These are phyloP conservation scores for Trichophyton schoenleinii DNA, from an alignment of 2,329 filamentous ascomycete species.

Conservation along the genomic window DNA sequence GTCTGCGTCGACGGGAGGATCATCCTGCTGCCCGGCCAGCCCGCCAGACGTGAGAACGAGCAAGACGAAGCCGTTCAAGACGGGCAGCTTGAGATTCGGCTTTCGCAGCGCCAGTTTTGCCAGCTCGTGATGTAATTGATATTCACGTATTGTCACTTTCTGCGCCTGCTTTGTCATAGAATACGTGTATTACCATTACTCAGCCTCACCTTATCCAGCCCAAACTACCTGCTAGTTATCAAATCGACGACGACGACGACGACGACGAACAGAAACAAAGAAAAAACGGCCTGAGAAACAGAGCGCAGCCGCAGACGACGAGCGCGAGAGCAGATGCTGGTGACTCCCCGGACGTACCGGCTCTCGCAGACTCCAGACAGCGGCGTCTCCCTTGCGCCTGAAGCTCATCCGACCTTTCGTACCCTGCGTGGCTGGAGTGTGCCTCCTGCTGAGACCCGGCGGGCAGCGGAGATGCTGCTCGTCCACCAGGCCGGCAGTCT, in stretches of 20 bases:
- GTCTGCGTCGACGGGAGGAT: slow-evolving; percentile 90
- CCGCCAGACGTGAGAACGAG: too few relatives aligned
- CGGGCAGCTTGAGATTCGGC: slow-evolving; percentile 50
- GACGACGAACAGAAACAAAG: neutral
- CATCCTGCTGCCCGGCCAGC: slow-evolving; percentile 48
- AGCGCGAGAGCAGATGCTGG: slow-evolving; percentile 27
- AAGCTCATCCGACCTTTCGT: slow-evolving; percentile 19
- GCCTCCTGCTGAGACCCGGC: slow-evolving; percentile 15
- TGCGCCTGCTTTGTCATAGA: neutral
- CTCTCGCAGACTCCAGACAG: slow-evolving; percentile 29
- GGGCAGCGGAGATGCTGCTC: slow-evolving; percentile 57
- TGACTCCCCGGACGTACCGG: slow-evolving; percentile 32
- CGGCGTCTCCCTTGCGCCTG: slow-evolving; percentile 14
- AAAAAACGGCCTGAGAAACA: neutral
- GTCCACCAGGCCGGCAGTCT: slow-evolving; percentile 82
- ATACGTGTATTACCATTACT: neutral
- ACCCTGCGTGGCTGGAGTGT: slow-evolving; percentile 27
- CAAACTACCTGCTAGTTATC: neutral
- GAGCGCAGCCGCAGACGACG: slow-evolving; percentile 3
- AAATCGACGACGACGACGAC: neutral
- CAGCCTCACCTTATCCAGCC: neutral
- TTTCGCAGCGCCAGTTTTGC: slow-evolving; percentile 7
- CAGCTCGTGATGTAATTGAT: slow-evolving; percentile 7
- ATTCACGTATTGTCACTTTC: neutral
- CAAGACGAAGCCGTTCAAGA: slow-evolving; percentile 45